Evolutionary conservation across 163 green algal genomes (phyloP).

Genomic region (Smithsoniella earleae): DNA sequence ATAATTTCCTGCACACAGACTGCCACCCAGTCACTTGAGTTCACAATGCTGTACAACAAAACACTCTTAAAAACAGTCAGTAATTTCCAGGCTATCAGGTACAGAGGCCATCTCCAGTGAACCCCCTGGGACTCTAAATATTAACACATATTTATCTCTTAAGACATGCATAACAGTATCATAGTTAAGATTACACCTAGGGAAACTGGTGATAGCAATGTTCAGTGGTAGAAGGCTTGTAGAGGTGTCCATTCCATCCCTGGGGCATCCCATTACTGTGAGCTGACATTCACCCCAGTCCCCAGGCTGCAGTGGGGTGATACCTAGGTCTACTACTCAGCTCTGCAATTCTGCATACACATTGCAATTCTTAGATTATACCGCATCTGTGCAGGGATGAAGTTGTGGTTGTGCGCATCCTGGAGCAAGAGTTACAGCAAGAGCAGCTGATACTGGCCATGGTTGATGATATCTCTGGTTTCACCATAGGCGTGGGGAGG

Average conservation of each 20-base stretch:
- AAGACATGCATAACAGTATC: too few species aligned
- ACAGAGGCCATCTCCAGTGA: background rate
- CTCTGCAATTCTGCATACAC: too few species aligned
- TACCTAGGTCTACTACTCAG: background rate
- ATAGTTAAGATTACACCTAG: too few species aligned
- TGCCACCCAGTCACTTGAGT: background rate
- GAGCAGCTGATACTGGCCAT: background rate
- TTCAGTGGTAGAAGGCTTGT: too few species aligned
- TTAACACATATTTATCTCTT: too few species aligned
- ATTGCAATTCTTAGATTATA: too few species aligned
- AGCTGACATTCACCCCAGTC: background rate
- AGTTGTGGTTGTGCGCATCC: conserved; percentile 15
- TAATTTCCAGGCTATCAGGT: too few species aligned
- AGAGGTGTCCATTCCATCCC: too few species aligned
- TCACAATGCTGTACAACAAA: too few species aligned
- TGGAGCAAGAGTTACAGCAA: conserved; percentile 16
- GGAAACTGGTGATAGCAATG: too few species aligned
- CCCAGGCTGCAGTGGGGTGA: background rate
- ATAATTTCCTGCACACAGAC: background rate
- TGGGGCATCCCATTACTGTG: background rate
- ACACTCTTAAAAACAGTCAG: too few species aligned
- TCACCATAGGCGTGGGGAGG: background rate
- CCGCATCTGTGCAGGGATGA: conserved; percentile 21
- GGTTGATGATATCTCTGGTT: conserved; percentile 3
- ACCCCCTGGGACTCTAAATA: background rate